Evolutionary conservation across 225 moss, liverwort and hornwort species (phyloP).

Genomic region (Bryum argenteum): DNA sequence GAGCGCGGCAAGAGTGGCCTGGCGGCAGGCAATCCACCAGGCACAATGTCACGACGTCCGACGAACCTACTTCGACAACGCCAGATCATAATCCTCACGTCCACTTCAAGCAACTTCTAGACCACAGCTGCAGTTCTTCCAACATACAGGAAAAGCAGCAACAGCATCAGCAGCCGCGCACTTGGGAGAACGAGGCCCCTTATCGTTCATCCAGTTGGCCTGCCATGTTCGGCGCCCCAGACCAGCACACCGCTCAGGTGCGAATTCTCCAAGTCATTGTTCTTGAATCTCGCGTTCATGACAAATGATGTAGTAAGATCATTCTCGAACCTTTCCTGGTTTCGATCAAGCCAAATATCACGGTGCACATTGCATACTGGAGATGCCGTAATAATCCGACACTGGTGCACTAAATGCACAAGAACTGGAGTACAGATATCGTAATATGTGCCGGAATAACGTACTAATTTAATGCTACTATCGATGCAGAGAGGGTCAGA

Average conservation of each 20-base stretch:
- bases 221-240: slow-evolving; percentile 35
- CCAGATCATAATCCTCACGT: slow-evolving; percentile 34
- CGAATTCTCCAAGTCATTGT: no score
- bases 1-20: slow-evolving; percentile 48
- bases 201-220: slow-evolving; percentile 38
- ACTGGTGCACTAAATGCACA: not conserved
- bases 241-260: slow-evolving; percentile 39
- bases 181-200: slow-evolving; percentile 33
- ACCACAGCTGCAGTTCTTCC: slow-evolving; percentile 55
- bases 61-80: slow-evolving; percentile 39
- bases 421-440: not conserved
- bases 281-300: no score
- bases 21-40: slow-evolving; percentile 32
- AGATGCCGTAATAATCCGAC: slow-evolving; percentile 1
- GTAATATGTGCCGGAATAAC: not conserved
- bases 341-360: no score
- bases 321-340: no score
- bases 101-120: slow-evolving; percentile 53
- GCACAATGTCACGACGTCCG: slow-evolving; percentile 18
- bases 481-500: slow-evolving; percentile 38
- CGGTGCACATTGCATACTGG: not conserved
- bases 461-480: not conserved
- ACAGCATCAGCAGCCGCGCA: slow-evolving; percentile 9
- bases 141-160: slow-evolving; percentile 46
- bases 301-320: no score